Conservation (phyloP, 257 asterid species). For the Scutellaria minor region DNA sequence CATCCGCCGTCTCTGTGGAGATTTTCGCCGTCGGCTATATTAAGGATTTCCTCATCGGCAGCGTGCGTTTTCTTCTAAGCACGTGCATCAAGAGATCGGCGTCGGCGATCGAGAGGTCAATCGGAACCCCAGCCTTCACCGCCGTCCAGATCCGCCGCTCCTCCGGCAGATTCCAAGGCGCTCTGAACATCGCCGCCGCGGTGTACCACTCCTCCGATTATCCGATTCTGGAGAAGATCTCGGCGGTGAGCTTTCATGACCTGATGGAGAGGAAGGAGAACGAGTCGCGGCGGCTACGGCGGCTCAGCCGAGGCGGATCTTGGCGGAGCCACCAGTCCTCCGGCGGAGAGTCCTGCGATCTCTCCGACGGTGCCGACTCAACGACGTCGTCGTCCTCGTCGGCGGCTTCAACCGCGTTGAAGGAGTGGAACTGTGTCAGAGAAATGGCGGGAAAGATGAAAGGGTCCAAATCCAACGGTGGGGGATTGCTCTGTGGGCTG, state of each 20-base stretch:
- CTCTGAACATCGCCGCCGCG: constrained; percentile 77
- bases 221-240: constrained; percentile 50
- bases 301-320: constrained; percentile 70
- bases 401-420: constrained; percentile 61
- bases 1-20: constrained; percentile 84
- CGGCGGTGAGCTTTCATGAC: constrained; percentile 73
- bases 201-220: constrained; percentile 57
- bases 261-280: constrained; percentile 54
- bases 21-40: constrained; percentile 76
- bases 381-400: constrained; percentile 72
- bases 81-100: constrained; percentile 43
- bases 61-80: constrained; percentile 76
- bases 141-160: constrained; percentile 88
- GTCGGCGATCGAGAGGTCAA: constrained; percentile 10
- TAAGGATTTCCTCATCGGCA: constrained; percentile 66
- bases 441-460: constrained; percentile 64
- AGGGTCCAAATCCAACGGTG: constrained; percentile 50
- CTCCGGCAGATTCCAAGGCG: constrained; percentile 82
- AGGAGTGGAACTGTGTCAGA: constrained; percentile 67
- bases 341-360: constrained; percentile 70
- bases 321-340: constrained; percentile 65
- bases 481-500: constrained; percentile 74
- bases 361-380: constrained; percentile 72
- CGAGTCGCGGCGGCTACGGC: constrained; percentile 47
- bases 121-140: constrained; percentile 65